Evolutionary conservation across 2,329 filamentous ascomycete genomes (phyloP), one percentile per base, ranked within the genome.

Genomic region (Colletotrichum sp.): DNA sequence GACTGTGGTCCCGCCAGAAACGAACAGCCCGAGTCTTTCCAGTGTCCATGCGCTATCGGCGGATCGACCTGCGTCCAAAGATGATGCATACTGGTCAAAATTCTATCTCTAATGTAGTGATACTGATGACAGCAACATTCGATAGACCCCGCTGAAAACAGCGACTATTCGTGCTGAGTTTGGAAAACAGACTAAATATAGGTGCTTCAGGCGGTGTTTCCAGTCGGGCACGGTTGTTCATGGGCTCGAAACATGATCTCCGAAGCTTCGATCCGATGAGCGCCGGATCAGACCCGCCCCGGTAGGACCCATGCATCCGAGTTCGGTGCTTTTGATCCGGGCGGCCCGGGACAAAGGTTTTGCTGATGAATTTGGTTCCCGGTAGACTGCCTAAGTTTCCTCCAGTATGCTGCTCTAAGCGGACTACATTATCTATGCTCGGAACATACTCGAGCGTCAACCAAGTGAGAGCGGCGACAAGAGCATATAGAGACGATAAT

Each of bases 351-450:
- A n/a, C 16, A 22, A 12, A 22, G n/a, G n/a, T 13, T 13, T 13
- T 49, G n/a, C 13, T 49, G 15, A 0, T 39, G 36, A 19, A 39
- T 4, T 39, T 39, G 44, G 44, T 11, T 22, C 44, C 44, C n/a
- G 44, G n/a, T 22, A 52, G 44, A 52, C n/a, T 13, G n/a, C n/a
- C 7, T 22, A 12, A 3, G n/a, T 4, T 52, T 13, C 19, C n/a
- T 12, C 12, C 6, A 49, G 19, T n/a, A 52, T 13, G 19, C 16
- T 49, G 11, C 22, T 12, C 6, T 22, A 3, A 22, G n/a, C n/a
- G n/a, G 11, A 5, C 11, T 13, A 13, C 4, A 52, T 22, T 13
- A 0, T n/a, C n/a, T 0, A 13, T 7, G n/a, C 0, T 7, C n/a
- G 9, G 12, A 8, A 52, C 44, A 52, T 6, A 13, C 22, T 52